Evolutionary conservation across 2,329 filamentous ascomycete genomes (phyloP).

Genomic region (Exophiala phaeomuriformis): DNA sequence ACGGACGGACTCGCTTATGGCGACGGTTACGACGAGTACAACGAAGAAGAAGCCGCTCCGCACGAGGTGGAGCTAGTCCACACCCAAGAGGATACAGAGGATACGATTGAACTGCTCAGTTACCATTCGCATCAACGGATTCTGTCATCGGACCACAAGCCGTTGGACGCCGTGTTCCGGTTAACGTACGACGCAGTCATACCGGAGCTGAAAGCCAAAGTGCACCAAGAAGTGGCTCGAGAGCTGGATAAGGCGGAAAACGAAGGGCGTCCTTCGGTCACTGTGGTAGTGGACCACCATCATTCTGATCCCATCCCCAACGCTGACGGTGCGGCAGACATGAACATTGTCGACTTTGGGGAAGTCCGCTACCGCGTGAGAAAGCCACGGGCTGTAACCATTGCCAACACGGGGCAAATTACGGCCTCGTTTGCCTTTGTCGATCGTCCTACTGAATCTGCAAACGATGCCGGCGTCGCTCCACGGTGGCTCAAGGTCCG

Average conservation of each 20-base stretch:
- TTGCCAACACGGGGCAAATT: slow-evolving; percentile 87
- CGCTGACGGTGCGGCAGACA: slow-evolving; percentile 34
- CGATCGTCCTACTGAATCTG: slow-evolving; percentile 39
- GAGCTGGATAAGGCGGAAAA: slow-evolving; percentile 89
- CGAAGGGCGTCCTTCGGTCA: slow-evolving; percentile 73
- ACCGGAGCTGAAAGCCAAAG: slow-evolving; percentile 70
- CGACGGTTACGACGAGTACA: slow-evolving; percentile 50
- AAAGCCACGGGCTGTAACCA: slow-evolving; percentile 62
- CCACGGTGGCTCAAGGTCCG: slow-evolving; percentile 64
- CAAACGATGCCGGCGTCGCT: slow-evolving; percentile 29
- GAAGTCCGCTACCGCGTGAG: slow-evolving; percentile 61
- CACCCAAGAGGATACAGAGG: slow-evolving; percentile 33
- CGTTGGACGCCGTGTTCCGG: slow-evolving; percentile 72
- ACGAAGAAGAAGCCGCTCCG: slow-evolving; percentile 36
- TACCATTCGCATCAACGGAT: slow-evolving; percentile 88
- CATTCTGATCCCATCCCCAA: slow-evolving; percentile 34
- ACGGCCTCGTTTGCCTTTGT: slow-evolving; percentile 73
- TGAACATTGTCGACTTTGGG: slow-evolving; percentile 68
- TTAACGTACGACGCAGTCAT: slow-evolving; percentile 82
- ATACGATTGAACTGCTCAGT: slow-evolving; percentile 51
- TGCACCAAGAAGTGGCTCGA: slow-evolving; percentile 79
- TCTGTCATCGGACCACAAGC: slow-evolving; percentile 92
- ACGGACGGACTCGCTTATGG: slow-evolving; percentile 55
- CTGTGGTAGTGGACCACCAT: slow-evolving; percentile 66
- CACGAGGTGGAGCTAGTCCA: slow-evolving; percentile 28